phyloP scores from a whole-genome alignment of 495 filamentous ascomycete genomes.

The Cladorrhinum samala region DNA sequence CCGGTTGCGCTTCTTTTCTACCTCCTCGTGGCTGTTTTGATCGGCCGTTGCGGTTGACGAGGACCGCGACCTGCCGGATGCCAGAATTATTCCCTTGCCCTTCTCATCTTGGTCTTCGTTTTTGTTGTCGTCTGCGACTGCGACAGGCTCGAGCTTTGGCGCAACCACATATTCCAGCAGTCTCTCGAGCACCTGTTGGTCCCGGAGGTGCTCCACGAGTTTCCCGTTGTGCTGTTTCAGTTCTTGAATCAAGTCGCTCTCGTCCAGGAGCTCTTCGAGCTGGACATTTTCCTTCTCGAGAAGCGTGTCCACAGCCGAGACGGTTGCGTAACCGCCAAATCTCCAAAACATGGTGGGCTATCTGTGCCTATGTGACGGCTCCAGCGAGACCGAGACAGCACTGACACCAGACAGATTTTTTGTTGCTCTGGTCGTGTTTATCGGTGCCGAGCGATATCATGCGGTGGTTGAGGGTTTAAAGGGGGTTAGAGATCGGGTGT shows the following conservation, averaged over 20 bases:
- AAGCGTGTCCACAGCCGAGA: constrained; percentile 91
- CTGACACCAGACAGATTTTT: constrained; percentile 7
- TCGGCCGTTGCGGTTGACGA: constrained; percentile 33
- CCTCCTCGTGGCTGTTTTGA: constrained; percentile 51
- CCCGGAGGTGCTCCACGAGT: constrained; percentile 90
- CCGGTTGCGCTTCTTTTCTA: constrained; percentile 81
- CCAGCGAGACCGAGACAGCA: constrained; percentile 14
- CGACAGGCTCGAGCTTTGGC: constrained; percentile 56
- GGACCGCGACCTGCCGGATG: constrained; percentile 40
- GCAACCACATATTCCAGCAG: constrained; percentile 89
- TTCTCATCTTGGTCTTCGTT: constrained; percentile 50
- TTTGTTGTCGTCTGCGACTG: constrained; percentile 55
- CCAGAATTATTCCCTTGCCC: constrained; percentile 43
- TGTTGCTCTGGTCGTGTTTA: neutral
- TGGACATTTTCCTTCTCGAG: constrained; percentile 93
- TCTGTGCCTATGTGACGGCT: constrained; percentile 34
- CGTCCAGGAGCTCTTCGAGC: constrained; percentile 92
- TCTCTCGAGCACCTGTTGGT: constrained; percentile 76
- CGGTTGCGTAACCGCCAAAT: constrained; percentile 96
- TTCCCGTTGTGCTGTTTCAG: constrained; percentile 97
- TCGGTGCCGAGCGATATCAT: constrained; percentile 9
- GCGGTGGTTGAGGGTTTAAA: constrained; percentile 5
- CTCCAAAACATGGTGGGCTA: constrained; percentile 88
- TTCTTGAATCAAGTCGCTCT: constrained; percentile 93
- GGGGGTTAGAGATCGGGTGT: too few species aligned